Base-by-base conservation (phyloP, 306 rosid genomes). In the Begonia masoniana region DNA sequence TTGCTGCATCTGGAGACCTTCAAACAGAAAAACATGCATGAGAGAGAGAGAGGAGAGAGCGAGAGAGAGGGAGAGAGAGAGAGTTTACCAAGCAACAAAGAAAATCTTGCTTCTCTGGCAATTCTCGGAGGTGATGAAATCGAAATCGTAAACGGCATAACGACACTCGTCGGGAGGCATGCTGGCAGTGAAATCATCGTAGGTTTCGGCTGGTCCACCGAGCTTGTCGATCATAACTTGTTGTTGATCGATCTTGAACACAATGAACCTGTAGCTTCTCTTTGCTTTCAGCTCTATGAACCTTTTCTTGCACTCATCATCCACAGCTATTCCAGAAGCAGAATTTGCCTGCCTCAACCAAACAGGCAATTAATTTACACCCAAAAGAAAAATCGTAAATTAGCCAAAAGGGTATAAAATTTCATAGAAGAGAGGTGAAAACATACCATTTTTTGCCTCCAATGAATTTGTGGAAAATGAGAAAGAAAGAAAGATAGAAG, bases 21-120 rank as follows among this genome's bases (percentile, higher is more conserved):
- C 39, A 31, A 31, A 31, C 39, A 31, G 39, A 31, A 31, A 31
- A 31, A 31, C 39, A 31, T 31, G 39, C 7, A 31, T 31, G 39
- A 31, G 24, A 21, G 24, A 21, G 24, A 21, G 24, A 21, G 24
- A 21, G 24, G 39, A 31, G 39, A 31, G 8, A 31, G 39, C 2
- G 39, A 31, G 39, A 31, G 39, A 6, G 39, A 6, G 39, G 5
- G 39, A 6, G 39, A 31, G 39, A 6, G 39, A 6, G 39, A 31
- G 39, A 3, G 1, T 31, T 10, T 72, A 86, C 96, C 96, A 87
- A 62, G 96, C 94, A 66, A 80, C 47, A 74, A 87, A 87, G 88
- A 75, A 82, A 66, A 87, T 87, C 86, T 87, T 87, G 96, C 96
- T 87, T 65, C 78, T 87, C 72, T 87, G 94, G 80, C 85, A 81